Percentiles rank a stretch among this genome's conserved stretches.
phyloP scores from a whole-genome alignment of 2,329 filamentous ascomycete genomes.

The Fusarium lyarnte region DNA sequence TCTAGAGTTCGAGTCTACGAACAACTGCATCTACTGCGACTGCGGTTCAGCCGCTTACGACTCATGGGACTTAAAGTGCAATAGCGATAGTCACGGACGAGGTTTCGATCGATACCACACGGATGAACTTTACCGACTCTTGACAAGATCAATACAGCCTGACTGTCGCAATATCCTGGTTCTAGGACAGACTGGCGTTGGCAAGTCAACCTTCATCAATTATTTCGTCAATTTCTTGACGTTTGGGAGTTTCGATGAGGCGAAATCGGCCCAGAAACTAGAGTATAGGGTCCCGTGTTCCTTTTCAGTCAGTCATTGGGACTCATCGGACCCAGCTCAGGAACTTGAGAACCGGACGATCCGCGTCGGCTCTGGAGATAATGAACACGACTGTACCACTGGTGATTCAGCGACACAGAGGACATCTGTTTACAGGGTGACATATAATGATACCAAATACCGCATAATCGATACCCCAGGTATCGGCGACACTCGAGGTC shows the following conservation, averaged over 20 bases:
- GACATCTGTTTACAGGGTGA: slow-evolving; percentile 1
- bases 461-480: slow-evolving; percentile 28
- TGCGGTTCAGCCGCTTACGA: slow-evolving; percentile 46
- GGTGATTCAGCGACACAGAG: slow-evolving; percentile 26
- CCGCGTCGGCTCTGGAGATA: slow-evolving; percentile 10
- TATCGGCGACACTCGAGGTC: slow-evolving; percentile 25
- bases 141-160: not conserved
- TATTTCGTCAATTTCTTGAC: slow-evolving; percentile 58
- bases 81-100: slow-evolving; percentile 35
- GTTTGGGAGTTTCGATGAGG: slow-evolving; percentile 51
- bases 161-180: slow-evolving; percentile 56
- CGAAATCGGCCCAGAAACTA: slow-evolving; percentile 17
- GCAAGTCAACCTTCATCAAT: slow-evolving; percentile 61
- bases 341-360: slow-evolving; percentile 7
- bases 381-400: slow-evolving; percentile 14
- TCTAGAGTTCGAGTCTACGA: slow-evolving; percentile 4
- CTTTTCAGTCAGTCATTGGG: not conserved
- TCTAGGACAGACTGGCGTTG: slow-evolving; percentile 58
- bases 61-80: slow-evolving; percentile 48
- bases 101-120: slow-evolving; percentile 12
- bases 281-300: slow-evolving; percentile 28
- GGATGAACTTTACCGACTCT: not conserved
- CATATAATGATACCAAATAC: not conserved
- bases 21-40: slow-evolving; percentile 49
- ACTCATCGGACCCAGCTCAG: not conserved